Base-by-base conservation (phyloP, 495 filamentous ascomycete genomes). In the Symbiotaphrina buchneri region DNA sequence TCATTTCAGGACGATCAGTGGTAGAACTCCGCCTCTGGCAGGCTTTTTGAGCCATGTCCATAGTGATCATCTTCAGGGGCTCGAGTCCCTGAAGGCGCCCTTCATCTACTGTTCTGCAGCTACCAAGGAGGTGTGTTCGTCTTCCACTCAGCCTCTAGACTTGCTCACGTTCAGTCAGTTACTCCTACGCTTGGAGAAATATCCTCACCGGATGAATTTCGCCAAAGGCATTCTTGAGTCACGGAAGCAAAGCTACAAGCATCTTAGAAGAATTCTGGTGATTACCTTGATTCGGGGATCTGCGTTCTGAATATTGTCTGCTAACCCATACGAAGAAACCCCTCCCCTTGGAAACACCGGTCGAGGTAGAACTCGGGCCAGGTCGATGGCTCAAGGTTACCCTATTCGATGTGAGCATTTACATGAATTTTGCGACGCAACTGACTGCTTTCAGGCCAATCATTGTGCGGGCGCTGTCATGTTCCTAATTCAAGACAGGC, bases 21-120 rank as follows among this genome's bases (percentile, higher is more conserved):
- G 55, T 0, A 49, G 47, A 11, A 57, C 49, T 18, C 59, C 75
- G 18, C 78, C 84, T 1, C 45, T 90, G 26, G 83, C 78, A 10
- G 92, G 77, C 45, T 92, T 95, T 45, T 59, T 95, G 23, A 85
- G 75, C 44, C 85, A 95, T 63, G 72, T 91, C 7, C 85, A 94
- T 46, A 90, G 74, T 34, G 84, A 94, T 39, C 84, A 95, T 49
- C 61, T 93, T 5, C 64, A 63, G 34, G 85, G 85, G 1, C 61
- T 94, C 18, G 85, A 93, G 43, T 70, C 57, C 30, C 59, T 76
- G 30, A 64, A 65, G 21, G 60, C 74, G 16, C 74, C 79, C 0
- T 91, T 90, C 41, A 66, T 95, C 27, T 92, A 91, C 48, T 93
- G 84, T 51, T 93, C 84, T 6, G 60, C 72, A 2, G 74, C 76